Conservation (phyloP, 805 yeast species). For the Starmerella asiatica region DNA sequence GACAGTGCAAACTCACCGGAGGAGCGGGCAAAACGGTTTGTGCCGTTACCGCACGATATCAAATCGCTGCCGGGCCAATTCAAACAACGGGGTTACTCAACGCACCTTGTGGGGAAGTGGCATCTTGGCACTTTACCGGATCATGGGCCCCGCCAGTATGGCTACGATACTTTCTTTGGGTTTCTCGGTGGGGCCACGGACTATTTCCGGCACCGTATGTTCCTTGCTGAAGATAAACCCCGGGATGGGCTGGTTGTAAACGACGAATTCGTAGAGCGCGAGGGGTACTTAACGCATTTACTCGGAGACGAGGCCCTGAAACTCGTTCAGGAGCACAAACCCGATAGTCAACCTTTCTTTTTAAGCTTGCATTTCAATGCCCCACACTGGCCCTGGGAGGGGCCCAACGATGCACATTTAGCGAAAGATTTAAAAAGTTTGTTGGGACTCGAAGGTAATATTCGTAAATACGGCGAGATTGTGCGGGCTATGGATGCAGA, state of each 20-base stretch:
- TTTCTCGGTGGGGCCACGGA: conserved; percentile 20
- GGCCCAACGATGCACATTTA: conserved; percentile 34
- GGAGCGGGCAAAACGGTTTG: conserved; percentile 10
- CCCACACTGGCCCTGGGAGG: conserved; percentile 57
- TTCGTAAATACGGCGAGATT: conserved; percentile 49
- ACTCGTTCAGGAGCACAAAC: conserved; percentile 28
- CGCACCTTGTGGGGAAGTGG: conserved; percentile 48
- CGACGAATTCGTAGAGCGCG: conserved; percentile 17
- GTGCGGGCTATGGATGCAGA: conserved; percentile 42
- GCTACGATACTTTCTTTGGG: conserved; percentile 21
- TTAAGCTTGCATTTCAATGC: conserved; percentile 47
- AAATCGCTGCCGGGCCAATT: conserved; percentile 35
- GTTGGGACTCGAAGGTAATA: conserved; percentile 40
- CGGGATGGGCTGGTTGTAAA: conserved; percentile 17
- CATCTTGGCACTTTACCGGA: conserved; percentile 39
- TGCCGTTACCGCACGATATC: conserved; percentile 16
- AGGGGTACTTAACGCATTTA: conserved; percentile 19
- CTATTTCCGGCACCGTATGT: conserved; percentile 17
- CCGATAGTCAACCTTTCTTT: conserved; percentile 38
- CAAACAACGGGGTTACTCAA: conserved; percentile 37
- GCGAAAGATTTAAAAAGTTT: conserved; percentile 37
- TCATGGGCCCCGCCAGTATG: conserved; percentile 18
- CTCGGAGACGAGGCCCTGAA: conserved; percentile 26
- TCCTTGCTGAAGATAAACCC: conserved; percentile 5
- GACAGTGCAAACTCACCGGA: conserved; percentile 3